Base-by-base conservation (phyloP, 2,329 filamentous ascomycete genomes). In the Stachybotrys elegans region DNA sequence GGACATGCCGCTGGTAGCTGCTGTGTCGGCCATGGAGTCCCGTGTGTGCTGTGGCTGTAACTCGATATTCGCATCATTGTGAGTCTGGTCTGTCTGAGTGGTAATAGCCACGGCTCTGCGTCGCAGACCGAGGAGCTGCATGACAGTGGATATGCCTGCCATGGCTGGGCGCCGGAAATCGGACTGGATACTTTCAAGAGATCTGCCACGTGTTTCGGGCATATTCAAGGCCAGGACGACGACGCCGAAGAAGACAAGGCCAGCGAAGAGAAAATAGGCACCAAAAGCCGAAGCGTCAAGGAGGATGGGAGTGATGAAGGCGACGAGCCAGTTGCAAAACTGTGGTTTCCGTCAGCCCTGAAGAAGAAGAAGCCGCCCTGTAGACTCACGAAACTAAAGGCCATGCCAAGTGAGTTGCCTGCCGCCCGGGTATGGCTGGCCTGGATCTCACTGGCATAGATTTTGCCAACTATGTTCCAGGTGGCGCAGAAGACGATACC, bases 371-470 rank as follows among this genome's bases (percentile, higher is more conserved):
- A 34, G 25, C 25, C 19, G 36, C n/a, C 21, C 32, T 5, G 4
- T 21, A 8, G 34, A 54, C 50, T 48, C 35, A 58, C 54, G 27
- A 58, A 60, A 35, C 51, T 54, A 8, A 59, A 43, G 1, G 57
- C 60, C 51, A 75, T 67, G 0, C 73, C 75, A 5, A 80, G 51
- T 43, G 69, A 73, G 12, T 71, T 78, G 4, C 76, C 78, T 0
- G 71, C 70, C 1, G 76, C 78, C 5, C 79, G 66, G 0, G 76
- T 81, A 31, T 70, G 62, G 4, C 68, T 65, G 0, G 76, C 76
- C 49, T 81, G 78, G 29, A 81, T 81, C 58, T 83, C 79, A 8
- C 70, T 69, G 1, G 73, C 70, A 45, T 80, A 82, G 6, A 83
- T 73, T 48, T 75, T 76, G 39, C 74, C 64, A 0, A 71, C 68